These are phyloP conservation scores for Pharnaceum exiguum DNA, from an alignment of 148 eudicot genomes.

Conservation along the genomic window DNA sequence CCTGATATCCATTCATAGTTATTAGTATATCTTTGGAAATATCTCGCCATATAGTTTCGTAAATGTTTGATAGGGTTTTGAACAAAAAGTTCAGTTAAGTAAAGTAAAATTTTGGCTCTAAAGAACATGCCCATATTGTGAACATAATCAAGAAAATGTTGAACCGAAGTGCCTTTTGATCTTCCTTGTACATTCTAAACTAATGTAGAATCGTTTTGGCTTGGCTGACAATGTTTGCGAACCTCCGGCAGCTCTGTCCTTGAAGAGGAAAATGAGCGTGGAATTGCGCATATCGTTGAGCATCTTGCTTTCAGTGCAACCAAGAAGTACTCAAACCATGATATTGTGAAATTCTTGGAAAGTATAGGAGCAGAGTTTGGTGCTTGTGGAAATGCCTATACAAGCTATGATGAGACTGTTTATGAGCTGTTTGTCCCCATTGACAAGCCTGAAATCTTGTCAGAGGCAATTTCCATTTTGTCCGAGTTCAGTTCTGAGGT, in stretches of 20 bases:
- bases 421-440: conserved; percentile 86
- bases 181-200: not conserved
- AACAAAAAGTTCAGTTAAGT: too few species aligned
- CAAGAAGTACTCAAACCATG: conserved; percentile 78
- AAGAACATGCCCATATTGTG: too few species aligned
- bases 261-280: conserved; percentile 82
- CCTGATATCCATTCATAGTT: too few species aligned
- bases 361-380: conserved; percentile 95
- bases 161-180: too few species aligned
- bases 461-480: conserved; percentile 77
- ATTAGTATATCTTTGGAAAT: too few species aligned
- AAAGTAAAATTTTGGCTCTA: too few species aligned
- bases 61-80: too few species aligned
- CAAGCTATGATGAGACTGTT: conserved; percentile 81
- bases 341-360: conserved; percentile 79
- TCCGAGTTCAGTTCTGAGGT: conserved; percentile 91
- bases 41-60: too few species aligned
- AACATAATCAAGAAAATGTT: too few species aligned
- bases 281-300: conserved; percentile 84
- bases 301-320: conserved; percentile 93
- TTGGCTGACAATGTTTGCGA: not conserved
- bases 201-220: not conserved
- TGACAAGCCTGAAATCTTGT: conserved; percentile 77
- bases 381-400: conserved; percentile 83
- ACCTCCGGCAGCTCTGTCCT: conserved; percentile 58